These are phyloP conservation scores for Ustilaginoidea virens DNA, from an alignment of 2,329 filamentous ascomycete genomes.

Conservation along the genomic window DNA sequence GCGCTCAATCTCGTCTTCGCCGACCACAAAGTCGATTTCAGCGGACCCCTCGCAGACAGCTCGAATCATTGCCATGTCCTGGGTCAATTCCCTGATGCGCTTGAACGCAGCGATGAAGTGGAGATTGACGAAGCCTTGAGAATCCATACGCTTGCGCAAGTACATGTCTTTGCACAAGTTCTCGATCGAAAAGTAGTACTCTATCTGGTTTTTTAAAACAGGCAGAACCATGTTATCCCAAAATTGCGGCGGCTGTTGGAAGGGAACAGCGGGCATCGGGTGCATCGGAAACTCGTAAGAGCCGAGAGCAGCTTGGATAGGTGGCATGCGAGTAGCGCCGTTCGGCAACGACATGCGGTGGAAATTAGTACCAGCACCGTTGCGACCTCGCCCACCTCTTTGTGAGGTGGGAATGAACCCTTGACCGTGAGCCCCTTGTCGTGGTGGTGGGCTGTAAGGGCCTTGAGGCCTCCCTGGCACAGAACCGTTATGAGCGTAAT, in stretches of 20 bases:
- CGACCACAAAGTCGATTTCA: slow-evolving; percentile 57
- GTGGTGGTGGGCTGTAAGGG: slow-evolving; percentile 28
- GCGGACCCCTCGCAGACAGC: slow-evolving; percentile 58
- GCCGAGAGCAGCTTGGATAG: slow-evolving; percentile 19
- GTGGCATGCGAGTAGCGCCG: slow-evolving; percentile 18
- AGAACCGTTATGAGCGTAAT: slow-evolving; percentile 20
- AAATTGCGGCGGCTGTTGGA: slow-evolving; percentile 28
- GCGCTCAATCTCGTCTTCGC: slow-evolving; percentile 64
- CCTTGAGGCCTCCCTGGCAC: slow-evolving; percentile 18
- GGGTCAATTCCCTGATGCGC: slow-evolving; percentile 34
- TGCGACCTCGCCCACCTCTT: slow-evolving; percentile 20
- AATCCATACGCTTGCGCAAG: slow-evolving; percentile 84
- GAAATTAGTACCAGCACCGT: slow-evolving; percentile 16
- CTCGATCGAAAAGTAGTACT: slow-evolving; percentile 95
- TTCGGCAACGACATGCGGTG: slow-evolving; percentile 26
- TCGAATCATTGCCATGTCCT: slow-evolving; percentile 59
- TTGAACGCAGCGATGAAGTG: slow-evolving; percentile 74
- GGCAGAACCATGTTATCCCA: slow-evolving; percentile 32
- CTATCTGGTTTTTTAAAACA: slow-evolving; percentile 39
- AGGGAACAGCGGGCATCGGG: slow-evolving; percentile 21
- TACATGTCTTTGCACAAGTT: slow-evolving; percentile 90
- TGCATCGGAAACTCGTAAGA: slow-evolving; percentile 25
- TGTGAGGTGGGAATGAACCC: slow-evolving; percentile 18
- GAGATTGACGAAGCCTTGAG: slow-evolving; percentile 78
- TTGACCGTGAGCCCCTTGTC: slow-evolving; percentile 22